phyloP scores from a whole-genome alignment of 2,329 filamentous ascomycete species.

The Gnomoniopsis sp. region DNA sequence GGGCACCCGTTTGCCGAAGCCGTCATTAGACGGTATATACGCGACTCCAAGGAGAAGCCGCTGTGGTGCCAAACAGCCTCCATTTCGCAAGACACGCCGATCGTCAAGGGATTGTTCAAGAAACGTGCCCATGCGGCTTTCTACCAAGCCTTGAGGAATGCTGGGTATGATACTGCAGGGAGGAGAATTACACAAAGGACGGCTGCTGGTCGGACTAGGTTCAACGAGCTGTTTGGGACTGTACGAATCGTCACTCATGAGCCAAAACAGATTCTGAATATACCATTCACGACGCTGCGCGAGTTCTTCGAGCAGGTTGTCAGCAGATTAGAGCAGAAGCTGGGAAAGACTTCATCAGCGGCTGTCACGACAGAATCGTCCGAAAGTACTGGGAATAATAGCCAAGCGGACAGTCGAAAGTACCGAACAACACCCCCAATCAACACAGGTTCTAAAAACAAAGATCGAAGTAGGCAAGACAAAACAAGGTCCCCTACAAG shows the following conservation, averaged over 20 bases:
- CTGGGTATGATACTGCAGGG: conserved; percentile 23
- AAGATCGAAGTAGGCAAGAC: no score
- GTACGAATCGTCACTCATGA: conserved; percentile 14
- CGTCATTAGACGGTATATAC: conserved; percentile 6
- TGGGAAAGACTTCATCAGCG: neutral
- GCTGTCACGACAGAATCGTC: no score
- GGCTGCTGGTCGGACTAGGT: neutral
- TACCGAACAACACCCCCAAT: neutral
- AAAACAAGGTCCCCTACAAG: no score
- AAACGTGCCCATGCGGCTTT: conserved; percentile 19
- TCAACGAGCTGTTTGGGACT: conserved; percentile 19
- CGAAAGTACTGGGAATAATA: no score
- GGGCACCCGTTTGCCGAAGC: neutral
- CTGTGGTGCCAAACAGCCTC: conserved; percentile 2
- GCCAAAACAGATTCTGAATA: conserved; percentile 2
- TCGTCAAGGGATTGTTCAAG: conserved; percentile 6
- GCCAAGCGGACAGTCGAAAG: neutral
- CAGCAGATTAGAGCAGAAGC: conserved; percentile 9
- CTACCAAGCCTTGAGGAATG: conserved; percentile 20
- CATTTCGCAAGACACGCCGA: neutral
- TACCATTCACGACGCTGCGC: conserved; percentile 8
- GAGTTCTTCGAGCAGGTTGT: conserved; percentile 14
- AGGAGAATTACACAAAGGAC: neutral
- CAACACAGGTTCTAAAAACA: no score
- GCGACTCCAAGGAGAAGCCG: conserved; percentile 2